These are phyloP conservation scores for Mycena indigotica DNA, from an alignment of 768 basidiomycete species.

Conservation along the genomic window DNA sequence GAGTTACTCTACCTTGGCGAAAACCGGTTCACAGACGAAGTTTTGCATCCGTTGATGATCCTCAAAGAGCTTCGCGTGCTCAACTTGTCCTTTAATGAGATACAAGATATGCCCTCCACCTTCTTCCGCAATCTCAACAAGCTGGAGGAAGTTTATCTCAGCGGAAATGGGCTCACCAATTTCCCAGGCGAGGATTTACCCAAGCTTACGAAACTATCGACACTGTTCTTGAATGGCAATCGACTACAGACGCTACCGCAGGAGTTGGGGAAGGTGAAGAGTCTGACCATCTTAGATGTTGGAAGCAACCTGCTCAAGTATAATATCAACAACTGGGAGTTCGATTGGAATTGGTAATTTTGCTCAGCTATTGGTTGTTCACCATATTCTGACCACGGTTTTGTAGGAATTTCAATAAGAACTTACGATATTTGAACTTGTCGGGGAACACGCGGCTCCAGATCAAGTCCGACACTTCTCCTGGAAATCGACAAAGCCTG, in stretches of 20 bases:
- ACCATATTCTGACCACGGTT: constrained; percentile 4
- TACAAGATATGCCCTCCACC: constrained; percentile 79
- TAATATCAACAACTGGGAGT: constrained; percentile 97
- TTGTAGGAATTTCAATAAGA: constrained; percentile 92
- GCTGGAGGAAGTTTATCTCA: constrained; percentile 87
- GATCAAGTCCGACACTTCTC: constrained; percentile 76
- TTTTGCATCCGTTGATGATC: constrained; percentile 71
- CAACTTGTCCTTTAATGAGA: constrained; percentile 93
- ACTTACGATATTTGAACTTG: constrained; percentile 90
- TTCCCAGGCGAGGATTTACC: constrained; percentile 89
- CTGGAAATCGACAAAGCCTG: constrained; percentile 33
- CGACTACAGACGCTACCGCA: constrained; percentile 88
- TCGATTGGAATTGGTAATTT: constrained; percentile 97
- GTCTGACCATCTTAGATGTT: constrained; percentile 81
- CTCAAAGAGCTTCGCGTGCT: constrained; percentile 78
- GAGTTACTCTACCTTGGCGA: constrained; percentile 86
- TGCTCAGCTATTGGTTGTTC: not conserved
- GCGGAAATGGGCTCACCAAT: constrained; percentile 91
- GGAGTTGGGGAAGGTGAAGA: constrained; percentile 82
- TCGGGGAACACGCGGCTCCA: constrained; percentile 96
- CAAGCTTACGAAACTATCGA: constrained; percentile 62
- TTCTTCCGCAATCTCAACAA: constrained; percentile 72
- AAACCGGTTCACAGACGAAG: constrained; percentile 82
- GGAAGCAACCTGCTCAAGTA: constrained; percentile 94
- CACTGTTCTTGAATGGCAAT: constrained; percentile 92